phyloP scores from a whole-genome alignment of 2,329 filamentous ascomycete genomes.

The Trichoderma sp. region DNA sequence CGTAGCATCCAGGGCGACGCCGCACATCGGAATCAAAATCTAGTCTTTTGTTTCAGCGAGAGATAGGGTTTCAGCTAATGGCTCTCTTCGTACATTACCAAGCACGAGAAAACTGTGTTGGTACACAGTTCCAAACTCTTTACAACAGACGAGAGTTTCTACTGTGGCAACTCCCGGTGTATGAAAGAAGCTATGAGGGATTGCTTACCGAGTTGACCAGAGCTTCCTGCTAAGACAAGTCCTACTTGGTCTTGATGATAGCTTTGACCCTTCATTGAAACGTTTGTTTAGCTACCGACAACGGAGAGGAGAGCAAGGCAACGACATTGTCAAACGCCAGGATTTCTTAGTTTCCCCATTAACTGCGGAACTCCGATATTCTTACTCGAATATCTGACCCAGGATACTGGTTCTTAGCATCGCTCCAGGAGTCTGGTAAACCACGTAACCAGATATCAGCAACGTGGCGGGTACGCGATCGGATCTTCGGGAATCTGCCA shows the following conservation, averaged over 20 bases:
- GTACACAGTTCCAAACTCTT: neutral
- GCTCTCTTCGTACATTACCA: neutral
- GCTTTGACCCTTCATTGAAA: neutral
- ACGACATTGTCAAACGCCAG: neutral
- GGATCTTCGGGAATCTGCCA: slow-evolving; percentile 1
- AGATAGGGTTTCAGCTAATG: neutral
- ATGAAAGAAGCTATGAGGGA: neutral
- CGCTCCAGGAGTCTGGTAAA: neutral
- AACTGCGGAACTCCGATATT: neutral
- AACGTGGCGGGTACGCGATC: neutral
- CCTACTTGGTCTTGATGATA: neutral
- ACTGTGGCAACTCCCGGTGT: neutral
- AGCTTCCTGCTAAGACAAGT: neutral
- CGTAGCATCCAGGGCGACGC: neutral
- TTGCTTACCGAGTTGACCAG: neutral
- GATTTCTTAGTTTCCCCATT: neutral
- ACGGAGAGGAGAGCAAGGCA: neutral
- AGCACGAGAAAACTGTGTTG: neutral
- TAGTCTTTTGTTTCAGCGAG: neutral
- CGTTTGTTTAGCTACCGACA: neutral
- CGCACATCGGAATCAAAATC: neutral
- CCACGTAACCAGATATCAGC: neutral
- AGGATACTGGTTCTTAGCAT: neutral
- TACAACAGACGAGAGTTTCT: neutral
- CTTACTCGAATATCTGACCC: neutral